These are phyloP conservation scores for Saccharomycopsis babjevae DNA, from an alignment of 805 yeast species.

Conservation along the genomic window DNA sequence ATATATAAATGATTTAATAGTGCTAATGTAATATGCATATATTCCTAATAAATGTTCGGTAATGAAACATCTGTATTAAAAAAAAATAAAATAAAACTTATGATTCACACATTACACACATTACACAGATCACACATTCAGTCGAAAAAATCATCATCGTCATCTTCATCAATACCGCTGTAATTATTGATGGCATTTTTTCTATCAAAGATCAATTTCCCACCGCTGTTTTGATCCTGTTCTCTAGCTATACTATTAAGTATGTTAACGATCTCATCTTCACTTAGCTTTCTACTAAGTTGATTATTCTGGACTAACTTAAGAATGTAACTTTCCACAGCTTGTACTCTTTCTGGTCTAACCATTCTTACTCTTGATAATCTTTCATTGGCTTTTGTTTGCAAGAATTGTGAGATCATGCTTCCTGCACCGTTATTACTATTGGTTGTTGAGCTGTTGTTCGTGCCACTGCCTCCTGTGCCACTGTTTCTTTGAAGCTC, in stretches of 20 bases:
- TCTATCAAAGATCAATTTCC: conserved; percentile 57
- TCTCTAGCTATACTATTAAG: conserved; percentile 75
- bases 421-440: neutral
- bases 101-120: too few species aligned
- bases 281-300: conserved; percentile 61
- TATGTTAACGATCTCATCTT: conserved; percentile 72
- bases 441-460: neutral
- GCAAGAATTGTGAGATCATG: conserved; percentile 48
- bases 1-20: neutral
- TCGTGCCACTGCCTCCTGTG: conserved; percentile 10
- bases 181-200: conserved; percentile 26
- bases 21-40: neutral
- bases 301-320: conserved; percentile 71
- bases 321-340: conserved; percentile 73
- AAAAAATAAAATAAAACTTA: neutral
- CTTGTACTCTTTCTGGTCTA: conserved; percentile 80
- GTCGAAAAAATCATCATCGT: conserved; percentile 29
- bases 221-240: conserved; percentile 48
- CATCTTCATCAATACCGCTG: conserved; percentile 28
- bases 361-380: conserved; percentile 79
- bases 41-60: neutral
- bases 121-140: too few species aligned
- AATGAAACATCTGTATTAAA: neutral
- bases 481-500: conserved; percentile 61
- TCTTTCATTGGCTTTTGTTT: conserved; percentile 79